Evolutionary conservation across 345 rosid genomes (phyloP), one percentile per base, ranked within the genome.

Genomic region (Streptanthus diversifolius): DNA sequence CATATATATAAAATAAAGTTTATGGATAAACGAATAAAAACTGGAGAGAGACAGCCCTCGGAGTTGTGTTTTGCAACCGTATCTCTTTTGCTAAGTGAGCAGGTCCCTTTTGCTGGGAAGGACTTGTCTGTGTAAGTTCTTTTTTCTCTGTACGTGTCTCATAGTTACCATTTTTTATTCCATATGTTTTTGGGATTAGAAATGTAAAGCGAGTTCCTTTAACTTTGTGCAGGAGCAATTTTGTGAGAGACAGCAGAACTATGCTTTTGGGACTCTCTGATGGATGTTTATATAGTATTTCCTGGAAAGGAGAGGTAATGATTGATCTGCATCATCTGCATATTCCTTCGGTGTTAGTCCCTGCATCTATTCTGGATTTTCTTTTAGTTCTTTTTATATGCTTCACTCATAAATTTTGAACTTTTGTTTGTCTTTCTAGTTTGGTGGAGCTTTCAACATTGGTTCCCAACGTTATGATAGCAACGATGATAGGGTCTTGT

Each of bases 251-350:
- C 62, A 79, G 76, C 78, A 90, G 83, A 76, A 81, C 89, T 82
- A 81, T 91, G 91, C 79, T 91, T 27, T 66, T 93, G 78, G 98
- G 98, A 68, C 97, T 93, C 71, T 89, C 97, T 35, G 80, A 85
- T 78, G 98, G 98, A 73, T 86, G 84, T 73, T 77, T 93, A 41
- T 89, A 85, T 74, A 82, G 87, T 64, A 84, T 91, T 63, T 93
- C 98, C 21, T 93, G 98, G 98, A 93, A 91, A 76, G 98, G 96
- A 59, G 97, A 93, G 98, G 98, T 93, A 89, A 79, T 73, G 27
- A 24, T 33, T 56, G 53, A 43, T 67, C 21, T 71, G 27, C 43
- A 33, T 75, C 33, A 15, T 11, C 54, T 67, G 13, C 27, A 12
- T 63, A 54, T 52, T 67, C 36, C 41, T 59, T 54, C 30, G 60